Evolutionary conservation across 108 stramenopile genomes (phyloP), one percentile per base, ranked within the genome.

Genomic region (Pseudonitzschia pungens): DNA sequence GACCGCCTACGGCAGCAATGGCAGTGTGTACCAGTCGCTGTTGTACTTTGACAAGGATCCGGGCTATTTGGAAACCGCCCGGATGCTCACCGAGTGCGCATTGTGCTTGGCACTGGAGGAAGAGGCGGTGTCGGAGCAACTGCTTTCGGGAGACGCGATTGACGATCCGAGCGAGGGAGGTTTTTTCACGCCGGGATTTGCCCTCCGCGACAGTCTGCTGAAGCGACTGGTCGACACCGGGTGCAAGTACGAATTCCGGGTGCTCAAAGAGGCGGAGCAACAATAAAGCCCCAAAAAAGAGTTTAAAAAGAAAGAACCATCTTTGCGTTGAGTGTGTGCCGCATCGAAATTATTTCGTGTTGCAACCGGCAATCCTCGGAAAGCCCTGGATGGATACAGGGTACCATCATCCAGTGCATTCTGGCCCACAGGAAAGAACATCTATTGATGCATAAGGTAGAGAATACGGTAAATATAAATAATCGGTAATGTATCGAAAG

Each of bases 51-150:
- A 76, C 18, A 69, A 77, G 28, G 89, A 92, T 68, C 77, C 83
- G 32, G 92, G 90, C 11, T 93, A 89, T 64, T 70, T 81, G 42
- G 84, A 87, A 65, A 92, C 92, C 21, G 87, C 92, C 27, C 67
- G 87, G 18, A 94, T 94, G 90, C 36, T 94, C 57, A 83, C 87
- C 5, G 96, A 96, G 71, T 73, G 82, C 32, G 92, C 88, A 4
- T 73, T 96, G 0, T 80, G 80, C 45, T 56, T 96, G 70, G 87
- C 89, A 11, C 72, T 62, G 9, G 60, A 62, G 14, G 60, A 62
- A 62, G 60, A 62, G 2, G 33, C 60, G 32, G 60, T 62, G 33
- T 45, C 43, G 43, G 45, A 67, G 16, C 42, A 67, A 0, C 42
- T 67, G 15, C n/a, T n/a, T n/a, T n/a, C n/a, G n/a, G 66, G 22